Evolutionary conservation across 768 basidiomycete species (phyloP), one percentile per base, ranked within the genome.

Genomic region (Amanita jacksonii): DNA sequence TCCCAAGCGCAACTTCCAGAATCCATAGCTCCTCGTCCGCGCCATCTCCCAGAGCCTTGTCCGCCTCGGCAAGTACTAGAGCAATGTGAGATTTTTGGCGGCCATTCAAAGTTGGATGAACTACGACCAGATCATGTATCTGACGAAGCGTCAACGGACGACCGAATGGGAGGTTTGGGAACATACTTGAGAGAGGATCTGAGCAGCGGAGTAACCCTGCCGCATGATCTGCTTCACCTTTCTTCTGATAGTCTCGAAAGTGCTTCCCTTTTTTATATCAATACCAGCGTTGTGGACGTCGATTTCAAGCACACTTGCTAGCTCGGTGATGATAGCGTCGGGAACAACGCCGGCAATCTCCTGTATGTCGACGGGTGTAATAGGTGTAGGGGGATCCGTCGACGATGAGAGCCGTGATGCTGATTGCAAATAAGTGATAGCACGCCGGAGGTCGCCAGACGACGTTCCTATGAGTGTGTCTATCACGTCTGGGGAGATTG

Each of bases 331-430:
- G 1, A 87, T 75, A 9, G 54, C 48, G 49, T 80, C 78, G 0
- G 94, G 96, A 0, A 97, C 89, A 19, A 96, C 86, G 0, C 96
- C 96, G 0, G 93, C 93, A 44, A 98, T 98, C 63, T 99, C 96
- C 61, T 97, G 89, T 9, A 98, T 85, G 49, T 92, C 90, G 12
- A 58, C 57, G 5, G 82, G 63, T 3, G 81, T 79, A 49, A 99
- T 89, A 23, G 77, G 70, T 13, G 77, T 77, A 0, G 87, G 85
- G 1, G 86, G 83, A 30, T 58, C 63, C 8, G 80, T 80, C 1
- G 85, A 84, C 4, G 78, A 67, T 27, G 92, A 83, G 25, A 99
- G 71, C 19, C 96, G 79, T 31, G 88, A 82, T 4, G 93, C 94
- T 16, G 94, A 97, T 58, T 99, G 96, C 20, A 99, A 74, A 61